phyloP scores from a whole-genome alignment of 2,329 filamentous ascomycete species.

The Claviceps monticola region DNA sequence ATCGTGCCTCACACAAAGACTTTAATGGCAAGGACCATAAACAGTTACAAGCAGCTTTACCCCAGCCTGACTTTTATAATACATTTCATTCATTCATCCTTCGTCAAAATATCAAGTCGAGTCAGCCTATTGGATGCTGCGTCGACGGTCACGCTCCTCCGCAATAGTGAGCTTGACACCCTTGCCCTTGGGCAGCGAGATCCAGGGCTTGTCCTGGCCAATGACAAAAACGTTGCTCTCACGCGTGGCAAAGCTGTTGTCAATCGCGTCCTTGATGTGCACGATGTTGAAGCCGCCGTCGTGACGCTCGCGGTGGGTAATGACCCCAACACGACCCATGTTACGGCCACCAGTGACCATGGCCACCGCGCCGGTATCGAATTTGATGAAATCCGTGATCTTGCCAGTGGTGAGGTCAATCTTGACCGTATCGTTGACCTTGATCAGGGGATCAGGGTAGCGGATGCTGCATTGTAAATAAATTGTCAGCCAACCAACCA shows the following conservation, averaged over 20 bases:
- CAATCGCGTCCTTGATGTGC: slow-evolving; percentile 99
- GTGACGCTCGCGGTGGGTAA: slow-evolving; percentile 99
- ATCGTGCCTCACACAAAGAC: no score
- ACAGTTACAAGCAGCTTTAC: no score
- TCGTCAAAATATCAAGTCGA: neutral
- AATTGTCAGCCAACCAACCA: slow-evolving; percentile 20
- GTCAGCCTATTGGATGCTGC: slow-evolving; percentile 30
- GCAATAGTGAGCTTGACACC: slow-evolving; percentile 99
- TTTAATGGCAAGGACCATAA: no score
- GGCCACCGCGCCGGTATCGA: slow-evolving; percentile 94
- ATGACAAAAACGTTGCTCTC: slow-evolving; percentile 99
- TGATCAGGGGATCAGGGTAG: slow-evolving; percentile 95
- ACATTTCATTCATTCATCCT: neutral
- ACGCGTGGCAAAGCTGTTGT: slow-evolving; percentile 99
- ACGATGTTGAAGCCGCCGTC: slow-evolving; percentile 99
- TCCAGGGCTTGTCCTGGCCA: slow-evolving; percentile 96
- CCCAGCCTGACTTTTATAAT: slow-evolving; percentile 7
- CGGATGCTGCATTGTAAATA: slow-evolving; percentile 58
- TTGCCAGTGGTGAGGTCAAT: slow-evolving; percentile 94
- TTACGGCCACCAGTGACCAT: slow-evolving; percentile 99
- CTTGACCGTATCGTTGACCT: slow-evolving; percentile 99
- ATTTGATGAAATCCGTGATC: slow-evolving; percentile 95
- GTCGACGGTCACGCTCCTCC: slow-evolving; percentile 93
- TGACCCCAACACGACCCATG: slow-evolving; percentile 99
- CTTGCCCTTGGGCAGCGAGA: slow-evolving; percentile 99